These are phyloP conservation scores for Nakazawaea molendinolei DNA, from an alignment of 805 yeast species.

Conservation along the genomic window DNA sequence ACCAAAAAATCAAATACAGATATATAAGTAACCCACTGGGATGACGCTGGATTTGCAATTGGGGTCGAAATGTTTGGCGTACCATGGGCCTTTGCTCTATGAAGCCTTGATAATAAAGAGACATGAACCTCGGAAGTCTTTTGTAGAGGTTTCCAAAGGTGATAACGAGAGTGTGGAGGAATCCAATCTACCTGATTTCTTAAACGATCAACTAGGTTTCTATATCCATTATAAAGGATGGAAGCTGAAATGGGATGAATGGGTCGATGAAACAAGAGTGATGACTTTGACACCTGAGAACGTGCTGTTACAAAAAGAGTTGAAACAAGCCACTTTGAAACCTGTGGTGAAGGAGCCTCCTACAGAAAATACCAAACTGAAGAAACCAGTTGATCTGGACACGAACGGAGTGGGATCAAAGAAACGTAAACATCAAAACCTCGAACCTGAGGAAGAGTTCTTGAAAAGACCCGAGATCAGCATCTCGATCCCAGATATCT, in stretches of 20 bases:
- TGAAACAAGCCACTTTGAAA: conserved; percentile 41
- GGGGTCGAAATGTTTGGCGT: conserved; percentile 54
- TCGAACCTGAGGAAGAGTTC: conserved; percentile 24
- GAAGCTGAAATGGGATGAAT: conserved; percentile 95
- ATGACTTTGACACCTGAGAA: conserved; percentile 66
- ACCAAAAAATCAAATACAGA: too few relatives aligned
- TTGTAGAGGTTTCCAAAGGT: conserved; percentile 2
- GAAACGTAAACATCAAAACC: conserved; percentile 2
- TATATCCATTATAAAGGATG: conserved; percentile 90
- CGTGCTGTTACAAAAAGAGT: conserved; percentile 50
- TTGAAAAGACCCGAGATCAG: conserved; percentile 40
- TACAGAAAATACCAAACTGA: conserved; percentile 1
- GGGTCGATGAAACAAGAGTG: conserved; percentile 73
- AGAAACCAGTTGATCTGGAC: conserved; percentile 1
- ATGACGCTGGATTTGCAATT: conserved; percentile 10
- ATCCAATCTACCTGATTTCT: conserved; percentile 22
- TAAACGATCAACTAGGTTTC: conserved; percentile 35
- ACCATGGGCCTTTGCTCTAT: conserved; percentile 84
- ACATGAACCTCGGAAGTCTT: conserved; percentile 45
- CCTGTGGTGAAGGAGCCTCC: conserved; percentile 13
- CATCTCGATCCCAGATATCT: conserved; percentile 52
- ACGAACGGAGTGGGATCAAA: neutral
- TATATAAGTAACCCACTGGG: too few relatives aligned
- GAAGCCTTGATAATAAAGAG: conserved; percentile 74
- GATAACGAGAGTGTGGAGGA: conserved; percentile 9